Conservation (phyloP, 129 eudicot species). For the Lactuca saligna region DNA sequence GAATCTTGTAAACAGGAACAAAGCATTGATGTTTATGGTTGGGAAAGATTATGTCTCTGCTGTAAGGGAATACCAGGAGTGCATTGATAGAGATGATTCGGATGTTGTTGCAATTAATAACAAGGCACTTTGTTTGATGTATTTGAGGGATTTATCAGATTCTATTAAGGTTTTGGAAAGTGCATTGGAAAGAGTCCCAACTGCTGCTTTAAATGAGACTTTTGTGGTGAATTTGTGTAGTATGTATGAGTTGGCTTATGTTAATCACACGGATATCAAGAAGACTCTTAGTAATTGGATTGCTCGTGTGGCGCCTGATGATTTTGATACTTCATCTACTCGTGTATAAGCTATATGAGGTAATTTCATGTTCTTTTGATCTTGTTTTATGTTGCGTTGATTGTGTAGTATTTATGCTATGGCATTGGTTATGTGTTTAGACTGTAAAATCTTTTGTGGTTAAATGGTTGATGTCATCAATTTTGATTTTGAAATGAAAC, state of each 20-base stretch:
- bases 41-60: constrained; percentile 94
- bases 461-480: no score
- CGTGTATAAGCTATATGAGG: constrained; percentile 52
- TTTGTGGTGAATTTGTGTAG: constrained; percentile 92
- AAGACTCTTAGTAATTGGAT: constrained; percentile 93
- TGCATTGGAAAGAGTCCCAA: constrained; percentile 85
- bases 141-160: constrained; percentile 85
- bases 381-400: neutral
- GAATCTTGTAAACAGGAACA: constrained; percentile 79
- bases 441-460: neutral
- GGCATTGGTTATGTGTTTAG: neutral
- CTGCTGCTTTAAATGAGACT: constrained; percentile 76
- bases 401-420: neutral
- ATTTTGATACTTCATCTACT: constrained; percentile 80
- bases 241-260: constrained; percentile 96
- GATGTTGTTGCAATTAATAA: constrained; percentile 91
- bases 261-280: constrained; percentile 80
- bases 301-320: constrained; percentile 97
- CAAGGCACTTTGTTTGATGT: constrained; percentile 93
- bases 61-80: constrained; percentile 86
- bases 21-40: constrained; percentile 77
- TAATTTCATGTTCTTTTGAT: neutral
- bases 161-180: constrained; percentile 88
- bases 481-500: no score
- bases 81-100: constrained; percentile 77